Base-by-base conservation (phyloP, 192 early-diverging fungal species). In the Coemansia sp. region DNA sequence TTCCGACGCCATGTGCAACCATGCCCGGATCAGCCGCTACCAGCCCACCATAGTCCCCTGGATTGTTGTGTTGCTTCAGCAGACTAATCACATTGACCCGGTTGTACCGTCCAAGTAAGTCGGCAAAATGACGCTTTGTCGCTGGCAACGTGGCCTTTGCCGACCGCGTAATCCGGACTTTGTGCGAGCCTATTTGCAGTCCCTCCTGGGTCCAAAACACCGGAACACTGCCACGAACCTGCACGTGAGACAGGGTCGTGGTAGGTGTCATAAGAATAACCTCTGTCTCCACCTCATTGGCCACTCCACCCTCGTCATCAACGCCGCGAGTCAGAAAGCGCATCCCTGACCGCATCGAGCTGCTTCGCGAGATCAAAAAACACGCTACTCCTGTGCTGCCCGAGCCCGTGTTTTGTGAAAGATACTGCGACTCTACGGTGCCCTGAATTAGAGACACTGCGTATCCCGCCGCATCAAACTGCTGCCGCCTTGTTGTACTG, bases 211-310 rank as follows among this genome's bases (percentile, higher is more conserved):
- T 95, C 97, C 97, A 99, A 64, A 99, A 99, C 16, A 96, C 89
- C 61, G 91, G 89, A 12, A 92, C 88, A 61, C 90, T 92, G 64
- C 94, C 95, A 35, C 95, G 85, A 13, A 97, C 78, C 71, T 94
- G 92, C 2, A 92, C 87, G 65, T 90, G 93, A 11, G 92, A 85
- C 53, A 91, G 88, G 20, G 80, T 85, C 48, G 68, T 73, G n/a
- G 55, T 68, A 1, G 69, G 61, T 6, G 85, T 84, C 54, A 85
- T 81, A 24, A 95, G 69, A 10, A 95, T 83, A 19, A 93, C 85
- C 77, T 98, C 97, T 1, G 94, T 93, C 86, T 99, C 96, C 3
- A 98, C 97, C 79, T 96, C 98, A 71, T 99, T 99, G n/a, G 95
- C 93, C 32, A 96, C 94, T 68, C 91, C 85, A 27, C 98, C 98